Base-by-base conservation (phyloP, 2,329 filamentous ascomycete genomes). In the Penicillium occitanis region DNA sequence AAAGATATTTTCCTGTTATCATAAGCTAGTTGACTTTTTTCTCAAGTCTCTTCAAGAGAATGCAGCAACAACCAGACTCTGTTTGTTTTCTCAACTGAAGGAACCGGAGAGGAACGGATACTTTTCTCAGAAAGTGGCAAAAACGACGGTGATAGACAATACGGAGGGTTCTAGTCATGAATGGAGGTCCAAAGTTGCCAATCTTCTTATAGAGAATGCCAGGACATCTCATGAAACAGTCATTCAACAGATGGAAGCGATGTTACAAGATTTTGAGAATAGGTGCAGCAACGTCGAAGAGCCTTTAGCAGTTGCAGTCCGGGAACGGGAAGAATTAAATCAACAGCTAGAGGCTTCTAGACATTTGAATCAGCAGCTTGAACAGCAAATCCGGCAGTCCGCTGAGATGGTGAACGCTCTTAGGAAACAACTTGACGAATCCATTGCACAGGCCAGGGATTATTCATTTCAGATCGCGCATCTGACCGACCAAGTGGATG, bases 181-280 rank as follows among this genome's bases (percentile, higher is more conserved):
- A 67, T 88, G 86, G 86, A 80, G 80, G 68, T 70, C 77, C 40
- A 78, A 76, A 3, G 71, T 88, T 11, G 75, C 77, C 0, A 74
- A 77, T 7, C 78, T 81, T 13, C 74, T 88, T n/a, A 72, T 77
- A 35, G 72, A 76, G 28, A 77, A 79, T 69, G 77, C 81, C 14
- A 75, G 74, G 14, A 75, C 78, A 30, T 81, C 83, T 37, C 77
- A 83, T 7, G 77, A 83, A n/a, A 75, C 74, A 1, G 74, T 88
- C 8, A 73, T 85, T 33, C 76, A 79, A 10, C 79, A 82, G 22
- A 81, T 88, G 17, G 78, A 81, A 17, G 79, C 84, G 40, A 81
- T 85, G 13, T 88, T 86, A 70, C 79, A 81, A 28, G 85, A 87
- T 65, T 76, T 88, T 0, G 86, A 88, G 69, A 75, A 75, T 10